A percentile compares a stretch with the other conserved stretches of the same genome.
phyloP scores from a whole-genome alignment of 2,329 filamentous ascomycete species.

The Tothia fuscella region DNA sequence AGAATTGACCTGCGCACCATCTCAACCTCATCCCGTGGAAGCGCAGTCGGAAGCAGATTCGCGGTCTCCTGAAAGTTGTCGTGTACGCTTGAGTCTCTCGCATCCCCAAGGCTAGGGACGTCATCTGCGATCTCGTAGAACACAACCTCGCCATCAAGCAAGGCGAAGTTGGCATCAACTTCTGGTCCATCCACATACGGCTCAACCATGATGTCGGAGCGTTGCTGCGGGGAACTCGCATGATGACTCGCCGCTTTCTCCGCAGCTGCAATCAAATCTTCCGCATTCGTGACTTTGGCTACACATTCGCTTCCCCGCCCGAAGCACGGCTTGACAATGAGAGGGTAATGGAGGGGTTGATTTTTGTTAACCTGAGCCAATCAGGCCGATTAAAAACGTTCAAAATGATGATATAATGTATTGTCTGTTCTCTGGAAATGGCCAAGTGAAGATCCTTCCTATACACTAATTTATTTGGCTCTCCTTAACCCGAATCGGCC shows the following conservation, averaged over 20 bases:
- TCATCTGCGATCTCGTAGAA: constrained; percentile 31
- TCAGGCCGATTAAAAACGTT: too few relatives aligned
- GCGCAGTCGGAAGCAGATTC: constrained; percentile 16
- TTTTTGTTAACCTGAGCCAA: too few relatives aligned
- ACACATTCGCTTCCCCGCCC: constrained; percentile 25
- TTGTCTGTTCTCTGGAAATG: too few relatives aligned
- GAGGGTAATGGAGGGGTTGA: constrained; percentile 19
- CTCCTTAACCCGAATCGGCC: too few relatives aligned
- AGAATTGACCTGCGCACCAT: constrained; percentile 13
- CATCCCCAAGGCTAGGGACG: constrained; percentile 24
- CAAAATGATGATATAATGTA: too few relatives aligned
- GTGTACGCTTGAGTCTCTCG: neutral
- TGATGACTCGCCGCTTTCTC: constrained; percentile 10
- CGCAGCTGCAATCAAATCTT: constrained; percentile 15
- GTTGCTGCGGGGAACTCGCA: neutral
- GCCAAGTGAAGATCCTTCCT: too few relatives aligned
- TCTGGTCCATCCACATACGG: constrained; percentile 31
- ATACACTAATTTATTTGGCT: too few relatives aligned
- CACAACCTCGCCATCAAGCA: constrained; percentile 28
- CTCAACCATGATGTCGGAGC: constrained; percentile 19
- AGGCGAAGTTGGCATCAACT: constrained; percentile 30
- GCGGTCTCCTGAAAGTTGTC: constrained; percentile 15
- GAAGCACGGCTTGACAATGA: constrained; percentile 26
- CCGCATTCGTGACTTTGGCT: constrained; percentile 17
- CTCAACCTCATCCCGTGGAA: constrained; percentile 15